phyloP scores from a whole-genome alignment of 2,329 filamentous ascomycete genomes.

The Cercospora sojina region DNA sequence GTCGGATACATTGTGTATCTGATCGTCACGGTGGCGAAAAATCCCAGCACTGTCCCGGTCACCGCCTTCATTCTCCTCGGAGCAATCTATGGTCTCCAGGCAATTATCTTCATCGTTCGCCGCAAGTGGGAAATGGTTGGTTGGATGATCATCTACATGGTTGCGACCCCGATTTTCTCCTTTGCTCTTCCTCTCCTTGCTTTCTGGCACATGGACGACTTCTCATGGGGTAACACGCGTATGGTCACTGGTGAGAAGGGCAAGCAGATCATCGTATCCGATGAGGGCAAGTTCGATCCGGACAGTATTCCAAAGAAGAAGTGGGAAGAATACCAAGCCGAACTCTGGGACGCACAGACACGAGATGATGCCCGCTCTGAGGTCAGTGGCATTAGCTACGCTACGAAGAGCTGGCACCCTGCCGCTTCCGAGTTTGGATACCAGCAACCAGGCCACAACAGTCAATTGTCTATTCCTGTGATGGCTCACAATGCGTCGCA shows the following conservation, averaged over 20 bases:
- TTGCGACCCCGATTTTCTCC: conserved; percentile 88
- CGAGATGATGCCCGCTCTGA: conserved; percentile 77
- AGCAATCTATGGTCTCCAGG: conserved; percentile 92
- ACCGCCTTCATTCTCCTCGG: conserved; percentile 87
- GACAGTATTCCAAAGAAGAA: conserved; percentile 91
- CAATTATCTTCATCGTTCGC: conserved; percentile 91
- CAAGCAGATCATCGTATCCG: conserved; percentile 86
- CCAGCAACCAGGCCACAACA: conserved; percentile 54
- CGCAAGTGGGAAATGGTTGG: conserved; percentile 99
- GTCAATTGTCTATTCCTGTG: conserved; percentile 57
- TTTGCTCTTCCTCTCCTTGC: conserved; percentile 87
- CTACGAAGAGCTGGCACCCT: conserved; percentile 71
- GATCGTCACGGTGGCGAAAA: conserved; percentile 67
- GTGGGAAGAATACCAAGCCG: conserved; percentile 98
- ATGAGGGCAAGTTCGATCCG: conserved; percentile 98
- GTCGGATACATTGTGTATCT: conserved; percentile 88
- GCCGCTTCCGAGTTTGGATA: conserved; percentile 64
- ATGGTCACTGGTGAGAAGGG: conserved; percentile 92
- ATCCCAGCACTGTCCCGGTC: conserved; percentile 67
- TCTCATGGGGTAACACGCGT: conserved; percentile 98
- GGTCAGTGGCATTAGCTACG: conserved; percentile 90
- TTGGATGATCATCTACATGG: conserved; percentile 95
- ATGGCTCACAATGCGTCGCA: conserved; percentile 55
- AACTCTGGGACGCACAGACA: conserved; percentile 94
- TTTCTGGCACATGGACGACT: conserved; percentile 99